These are phyloP conservation scores for Neurospora tetraspora DNA, from an alignment of 495 filamentous ascomycete species.

Conservation along the genomic window DNA sequence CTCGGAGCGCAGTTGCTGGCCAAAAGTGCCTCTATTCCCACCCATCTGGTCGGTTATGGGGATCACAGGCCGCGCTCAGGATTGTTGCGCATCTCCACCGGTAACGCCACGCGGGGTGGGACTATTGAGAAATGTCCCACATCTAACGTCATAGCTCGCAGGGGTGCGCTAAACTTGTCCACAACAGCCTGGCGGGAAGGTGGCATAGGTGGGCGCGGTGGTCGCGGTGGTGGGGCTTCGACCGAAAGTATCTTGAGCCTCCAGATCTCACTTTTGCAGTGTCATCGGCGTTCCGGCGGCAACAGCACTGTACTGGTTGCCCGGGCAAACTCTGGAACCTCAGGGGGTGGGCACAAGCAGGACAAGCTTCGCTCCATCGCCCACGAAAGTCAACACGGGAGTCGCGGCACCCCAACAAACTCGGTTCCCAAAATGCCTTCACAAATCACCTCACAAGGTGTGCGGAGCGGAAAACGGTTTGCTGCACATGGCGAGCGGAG, in stretches of 20 bases:
- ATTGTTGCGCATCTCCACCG: not conserved
- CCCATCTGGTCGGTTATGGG: not conserved
- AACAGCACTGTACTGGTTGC: not conserved
- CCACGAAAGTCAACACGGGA: not conserved
- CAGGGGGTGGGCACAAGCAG: not conserved
- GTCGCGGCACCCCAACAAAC: not conserved
- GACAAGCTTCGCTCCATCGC: not conserved
- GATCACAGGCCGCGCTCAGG: not conserved
- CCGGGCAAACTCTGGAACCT: not conserved
- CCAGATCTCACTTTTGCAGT: slow-evolving; percentile 15
- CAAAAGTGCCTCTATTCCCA: not conserved
- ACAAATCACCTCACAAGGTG: not conserved
- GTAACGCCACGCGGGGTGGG: slow-evolving; percentile 1
- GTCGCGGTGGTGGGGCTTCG: not conserved
- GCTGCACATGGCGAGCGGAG: not conserved
- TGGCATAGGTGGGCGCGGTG: too few relatives aligned
- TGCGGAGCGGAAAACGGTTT: not conserved
- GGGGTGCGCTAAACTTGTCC: not conserved
- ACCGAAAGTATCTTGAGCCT: not conserved
- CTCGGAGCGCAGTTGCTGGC: not conserved
- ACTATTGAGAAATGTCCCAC: not conserved
- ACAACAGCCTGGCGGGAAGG: not conserved
- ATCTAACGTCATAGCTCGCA: slow-evolving; percentile 8
- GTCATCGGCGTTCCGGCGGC: slow-evolving; percentile 6
- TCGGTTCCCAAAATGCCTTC: not conserved